Percentiles rank a stretch among this genome's conserved stretches.
Evolutionary conservation across 2,329 filamentous ascomycete genomes (phyloP).

Genomic region (Scytalidium sp.): DNA sequence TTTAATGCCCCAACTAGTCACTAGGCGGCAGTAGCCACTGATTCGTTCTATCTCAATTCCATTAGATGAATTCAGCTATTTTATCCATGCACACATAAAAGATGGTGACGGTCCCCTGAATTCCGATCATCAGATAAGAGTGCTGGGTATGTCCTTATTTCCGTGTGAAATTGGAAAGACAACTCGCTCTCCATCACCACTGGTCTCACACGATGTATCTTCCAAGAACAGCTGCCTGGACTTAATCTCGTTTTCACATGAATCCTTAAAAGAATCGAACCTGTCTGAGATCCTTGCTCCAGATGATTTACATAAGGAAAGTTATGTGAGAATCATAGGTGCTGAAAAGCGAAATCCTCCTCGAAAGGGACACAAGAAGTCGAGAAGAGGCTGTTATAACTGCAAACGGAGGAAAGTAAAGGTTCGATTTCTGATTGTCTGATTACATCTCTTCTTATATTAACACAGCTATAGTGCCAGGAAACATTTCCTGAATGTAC

Average conservation of each 20-base stretch:
- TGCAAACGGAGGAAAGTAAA: slow-evolving; percentile 67
- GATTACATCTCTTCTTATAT: background rate
- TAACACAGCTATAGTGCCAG: slow-evolving; percentile 48
- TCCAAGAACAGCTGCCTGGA: background rate
- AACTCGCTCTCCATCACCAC: background rate
- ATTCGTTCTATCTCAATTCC: no score
- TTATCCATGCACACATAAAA: no score
- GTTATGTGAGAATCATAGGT: background rate
- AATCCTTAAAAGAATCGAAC: background rate
- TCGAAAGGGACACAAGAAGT: slow-evolving; percentile 63
- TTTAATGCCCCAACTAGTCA: no score
- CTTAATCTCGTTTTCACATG: background rate
- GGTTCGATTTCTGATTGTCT: slow-evolving; percentile 32
- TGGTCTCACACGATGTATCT: background rate
- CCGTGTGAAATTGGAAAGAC: background rate
- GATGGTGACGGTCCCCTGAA: no score
- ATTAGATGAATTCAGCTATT: no score
- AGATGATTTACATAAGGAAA: background rate
- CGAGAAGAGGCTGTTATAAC: slow-evolving; percentile 62
- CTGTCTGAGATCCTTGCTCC: background rate
- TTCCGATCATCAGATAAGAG: no score
- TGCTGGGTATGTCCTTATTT: background rate
- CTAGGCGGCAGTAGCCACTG: no score
- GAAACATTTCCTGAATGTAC: slow-evolving; percentile 61
- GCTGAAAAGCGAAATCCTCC: background rate